Base-by-base conservation (phyloP, 306 rosid species). In the Benincasa hispida region DNA sequence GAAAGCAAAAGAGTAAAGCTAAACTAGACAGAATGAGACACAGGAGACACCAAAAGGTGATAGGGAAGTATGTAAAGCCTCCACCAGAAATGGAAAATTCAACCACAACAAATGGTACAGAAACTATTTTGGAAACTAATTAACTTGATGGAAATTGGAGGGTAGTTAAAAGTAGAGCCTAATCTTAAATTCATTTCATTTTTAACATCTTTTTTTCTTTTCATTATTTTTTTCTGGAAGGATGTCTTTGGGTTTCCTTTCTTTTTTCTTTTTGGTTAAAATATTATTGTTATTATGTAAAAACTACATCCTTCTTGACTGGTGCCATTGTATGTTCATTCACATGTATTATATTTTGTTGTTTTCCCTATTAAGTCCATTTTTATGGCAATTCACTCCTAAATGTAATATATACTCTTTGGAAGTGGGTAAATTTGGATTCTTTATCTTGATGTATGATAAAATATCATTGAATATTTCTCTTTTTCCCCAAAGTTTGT, bases 51-150 rank as follows among this genome's bases (percentile, higher is more conserved):
- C 99, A 95, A 74, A 88, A 88, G 83, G 98, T 87, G 7, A 88
- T 95, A 37, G 99, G 99, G 50, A 95, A 87, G 82, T 95, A 83
- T 83, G 91, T 95, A 75, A 92, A 90, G 85, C 99, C 99, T 11
- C 90, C 86, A 22, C 98, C 96, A 19, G 92, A 47, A 48, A 81
- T 55, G 55, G 92, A 77, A 79, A 78, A 24, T 76, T 82, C 87
- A 66, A 89, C 90, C 80, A 69, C 87, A 18, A 79, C 90, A n/a
- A 10, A 83, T 81, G 72, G 73, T 80, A 82, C 65, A 65, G 81
- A 27, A 62, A 77, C 62, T 25, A 54, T 24, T 75, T 77, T 57
- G 62, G 37, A 57, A 72, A 76, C n/a, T 79, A 30, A 78, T 72
- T 25, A 72, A 48, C n/a, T 77, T 57, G 51, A 34, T 57, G 65